Conservation (phyloP, 2,329 filamentous ascomycete genomes). For the Botryosphaeria dothidea region DNA sequence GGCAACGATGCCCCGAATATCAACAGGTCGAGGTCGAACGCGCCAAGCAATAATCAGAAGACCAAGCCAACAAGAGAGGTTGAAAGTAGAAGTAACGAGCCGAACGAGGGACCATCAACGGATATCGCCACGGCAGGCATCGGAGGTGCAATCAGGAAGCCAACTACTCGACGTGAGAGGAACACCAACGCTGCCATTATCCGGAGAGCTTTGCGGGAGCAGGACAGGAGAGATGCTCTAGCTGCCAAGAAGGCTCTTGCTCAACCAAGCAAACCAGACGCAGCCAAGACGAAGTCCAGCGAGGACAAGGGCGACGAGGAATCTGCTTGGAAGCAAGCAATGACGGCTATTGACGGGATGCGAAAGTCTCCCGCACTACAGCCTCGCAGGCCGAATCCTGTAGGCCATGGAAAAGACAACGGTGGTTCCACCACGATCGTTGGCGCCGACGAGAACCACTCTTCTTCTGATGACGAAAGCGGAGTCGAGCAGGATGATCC, state of each 20-base stretch:
- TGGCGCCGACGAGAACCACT: neutral
- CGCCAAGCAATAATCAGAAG: too few relatives aligned
- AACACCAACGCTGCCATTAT: neutral
- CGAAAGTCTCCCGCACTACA: neutral
- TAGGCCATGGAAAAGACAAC: neutral
- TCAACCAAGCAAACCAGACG: neutral
- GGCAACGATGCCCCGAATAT: too few relatives aligned
- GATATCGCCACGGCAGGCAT: too few relatives aligned
- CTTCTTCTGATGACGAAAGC: neutral
- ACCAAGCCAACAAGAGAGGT: neutral
- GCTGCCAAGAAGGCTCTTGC: neutral
- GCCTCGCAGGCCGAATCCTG: neutral
- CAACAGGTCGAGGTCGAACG: too few relatives aligned
- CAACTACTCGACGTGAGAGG: neutral
- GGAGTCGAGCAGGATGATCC: neutral
- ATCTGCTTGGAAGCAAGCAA: neutral
- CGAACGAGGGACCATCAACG: neutral
- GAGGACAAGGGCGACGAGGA: neutral
- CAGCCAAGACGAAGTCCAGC: too few relatives aligned
- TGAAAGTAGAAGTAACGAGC: neutral
- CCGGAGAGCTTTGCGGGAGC: neutral
- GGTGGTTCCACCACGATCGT: neutral
- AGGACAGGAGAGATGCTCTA: neutral
- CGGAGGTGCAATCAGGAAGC: too few relatives aligned
- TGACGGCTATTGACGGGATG: neutral